Base-by-base conservation (phyloP, 169 alveolate genomes). In the Babesia divergens region DNA sequence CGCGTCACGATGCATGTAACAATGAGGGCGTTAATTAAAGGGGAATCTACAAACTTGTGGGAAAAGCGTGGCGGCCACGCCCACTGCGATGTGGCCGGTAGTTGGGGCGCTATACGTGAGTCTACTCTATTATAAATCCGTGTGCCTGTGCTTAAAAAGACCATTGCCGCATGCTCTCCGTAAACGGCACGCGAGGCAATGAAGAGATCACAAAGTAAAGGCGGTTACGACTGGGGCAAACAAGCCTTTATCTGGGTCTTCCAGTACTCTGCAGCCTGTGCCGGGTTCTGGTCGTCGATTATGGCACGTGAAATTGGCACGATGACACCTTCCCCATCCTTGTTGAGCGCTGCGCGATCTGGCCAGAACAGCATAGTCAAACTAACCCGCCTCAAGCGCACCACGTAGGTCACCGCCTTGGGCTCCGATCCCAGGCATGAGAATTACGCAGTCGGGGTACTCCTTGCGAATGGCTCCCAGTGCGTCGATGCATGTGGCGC, bases 391-490 rank as follows among this genome's bases (percentile, higher is more conserved):
- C 38, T 44, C 74, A 43, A 88, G 46, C 11, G 81, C 70, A 51
- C 71, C 55, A 24, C 47, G 69, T 28, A 88, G 69, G 52, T 88
- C 91, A 11, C 91, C 93, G 38, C 87, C 87, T 84, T 88, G 93
- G 9, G 91, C 85, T 9, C 93, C 93, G 44, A 88, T 47, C 20
- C 93, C 93, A 26, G 93, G 93, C 60, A 83, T 60, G 47, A 88
- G 53, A 49, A 88, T 68, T 56, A 70, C 62, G 46, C 71, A 65
- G 24, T 86, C 86, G 35, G 86, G 91, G 54, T 82, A 77, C 26
- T 40, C 28, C 28, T 68, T 52, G 59, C 92, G 56, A 24, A 86
- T 75, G 7, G 34, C 74, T 49, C 65, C 64, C 68, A 86, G 71
- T 47, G 67, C 92, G 35, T 82, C 92, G 52, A 66, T 68, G 64